phyloP scores from a whole-genome alignment of 306 rosid genomes.

The Nissolia schottii region DNA sequence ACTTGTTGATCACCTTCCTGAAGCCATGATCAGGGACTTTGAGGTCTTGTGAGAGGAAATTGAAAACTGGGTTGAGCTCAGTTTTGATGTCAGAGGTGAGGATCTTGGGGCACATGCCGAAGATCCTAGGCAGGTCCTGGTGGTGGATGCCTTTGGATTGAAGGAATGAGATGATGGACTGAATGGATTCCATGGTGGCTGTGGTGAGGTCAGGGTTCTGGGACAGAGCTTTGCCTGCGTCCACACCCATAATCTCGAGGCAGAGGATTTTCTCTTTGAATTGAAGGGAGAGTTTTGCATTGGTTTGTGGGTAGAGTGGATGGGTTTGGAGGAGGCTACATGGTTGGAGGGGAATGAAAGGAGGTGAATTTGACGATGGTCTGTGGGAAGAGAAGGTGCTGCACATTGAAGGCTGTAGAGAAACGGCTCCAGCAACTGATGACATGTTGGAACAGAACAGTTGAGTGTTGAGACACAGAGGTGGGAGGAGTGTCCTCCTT shows the following conservation, averaged over 20 bases:
- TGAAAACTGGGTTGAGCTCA: conserved; percentile 57
- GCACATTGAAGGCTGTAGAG: conserved; percentile 44
- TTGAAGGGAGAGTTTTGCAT: conserved; percentile 46
- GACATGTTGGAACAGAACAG: conserved; percentile 18
- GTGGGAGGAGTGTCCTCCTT: neutral
- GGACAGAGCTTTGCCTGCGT: conserved; percentile 66
- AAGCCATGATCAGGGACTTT: conserved; percentile 53
- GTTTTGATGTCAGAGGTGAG: conserved; percentile 51
- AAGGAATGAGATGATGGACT: conserved; percentile 54
- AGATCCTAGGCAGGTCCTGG: conserved; percentile 50
- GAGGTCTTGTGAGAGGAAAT: conserved; percentile 53
- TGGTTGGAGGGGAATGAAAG: neutral
- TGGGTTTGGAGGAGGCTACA: conserved; percentile 41
- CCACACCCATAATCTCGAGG: conserved; percentile 73
- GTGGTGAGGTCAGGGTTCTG: conserved; percentile 46
- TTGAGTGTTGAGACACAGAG: neutral
- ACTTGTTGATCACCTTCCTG: conserved; percentile 61
- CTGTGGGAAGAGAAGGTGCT: conserved; percentile 34
- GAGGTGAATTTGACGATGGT: conserved; percentile 28
- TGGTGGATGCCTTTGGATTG: conserved; percentile 60
- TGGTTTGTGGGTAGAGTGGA: conserved; percentile 50
- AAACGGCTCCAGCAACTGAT: conserved; percentile 23
- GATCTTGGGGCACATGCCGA: conserved; percentile 68
- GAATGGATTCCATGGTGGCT: conserved; percentile 45
- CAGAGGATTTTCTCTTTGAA: conserved; percentile 69